Evolutionary conservation across 106 monocot genomes (phyloP).

Genomic region (Apostasia ramifera): DNA sequence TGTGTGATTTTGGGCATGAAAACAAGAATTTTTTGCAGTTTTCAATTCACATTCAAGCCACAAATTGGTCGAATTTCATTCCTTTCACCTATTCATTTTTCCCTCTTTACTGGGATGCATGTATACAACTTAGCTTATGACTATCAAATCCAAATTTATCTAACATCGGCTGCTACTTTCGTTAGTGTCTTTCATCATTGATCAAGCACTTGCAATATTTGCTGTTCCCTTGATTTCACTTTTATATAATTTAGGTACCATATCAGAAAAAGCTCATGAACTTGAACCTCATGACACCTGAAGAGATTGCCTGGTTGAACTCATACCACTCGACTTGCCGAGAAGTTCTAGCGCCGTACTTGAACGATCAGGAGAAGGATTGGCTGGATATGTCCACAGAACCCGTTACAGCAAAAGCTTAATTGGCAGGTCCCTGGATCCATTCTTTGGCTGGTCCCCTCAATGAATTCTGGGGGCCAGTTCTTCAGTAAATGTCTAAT

Average conservation of each 20-base stretch:
- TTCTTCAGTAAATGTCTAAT: too few species aligned
- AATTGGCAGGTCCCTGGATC: not conserved
- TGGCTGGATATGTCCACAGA: slow-evolving; percentile 77
- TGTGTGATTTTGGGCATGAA: too few species aligned
- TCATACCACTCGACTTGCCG: slow-evolving; percentile 61
- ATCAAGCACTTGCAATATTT: not conserved
- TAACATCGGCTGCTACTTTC: not conserved
- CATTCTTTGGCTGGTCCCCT: too few species aligned
- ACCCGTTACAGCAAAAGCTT: slow-evolving; percentile 34
- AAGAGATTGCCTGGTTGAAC: slow-evolving; percentile 79
- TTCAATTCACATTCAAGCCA: too few species aligned
- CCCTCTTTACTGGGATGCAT: too few species aligned
- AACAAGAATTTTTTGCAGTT: too few species aligned
- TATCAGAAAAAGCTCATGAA: slow-evolving; percentile 87
- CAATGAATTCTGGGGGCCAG: too few species aligned
- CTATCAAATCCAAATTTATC: too few species aligned
- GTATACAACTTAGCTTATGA: too few species aligned
- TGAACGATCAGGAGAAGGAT: slow-evolving; percentile 54
- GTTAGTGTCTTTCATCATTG: not conserved
- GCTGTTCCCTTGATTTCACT: not conserved
- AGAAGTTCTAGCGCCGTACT: slow-evolving; percentile 46
- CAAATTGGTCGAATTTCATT: too few species aligned
- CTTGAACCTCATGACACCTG: slow-evolving; percentile 37
- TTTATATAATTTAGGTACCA: slow-evolving; percentile 42
- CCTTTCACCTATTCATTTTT: too few species aligned